phyloP scores from a whole-genome alignment of 192 early-diverging fungal species.

The Backusella luteola region DNA sequence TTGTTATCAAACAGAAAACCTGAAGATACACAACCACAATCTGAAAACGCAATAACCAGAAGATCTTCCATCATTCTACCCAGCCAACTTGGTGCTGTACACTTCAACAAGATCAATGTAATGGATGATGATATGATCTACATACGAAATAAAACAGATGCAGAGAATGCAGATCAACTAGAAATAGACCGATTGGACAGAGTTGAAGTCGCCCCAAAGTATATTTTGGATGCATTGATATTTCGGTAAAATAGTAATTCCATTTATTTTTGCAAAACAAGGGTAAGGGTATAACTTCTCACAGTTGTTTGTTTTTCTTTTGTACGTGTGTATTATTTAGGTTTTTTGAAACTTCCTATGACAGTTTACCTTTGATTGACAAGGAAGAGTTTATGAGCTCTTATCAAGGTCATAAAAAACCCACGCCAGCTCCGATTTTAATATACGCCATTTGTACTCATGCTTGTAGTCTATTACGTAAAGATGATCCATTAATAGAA shows the following conservation, averaged over 20 bases:
- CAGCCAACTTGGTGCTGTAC: not conserved
- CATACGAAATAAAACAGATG: conserved; percentile 18
- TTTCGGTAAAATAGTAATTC: not conserved
- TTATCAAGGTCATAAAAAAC: conserved; percentile 3
- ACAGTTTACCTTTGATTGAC: conserved; percentile 25
- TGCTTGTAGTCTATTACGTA: conserved; percentile 10
- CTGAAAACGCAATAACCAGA: not conserved
- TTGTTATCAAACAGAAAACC: not conserved
- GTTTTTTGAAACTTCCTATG: conserved; percentile 20
- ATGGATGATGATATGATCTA: conserved; percentile 27
- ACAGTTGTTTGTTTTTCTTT: not conserved
- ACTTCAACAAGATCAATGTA: conserved; percentile 13
- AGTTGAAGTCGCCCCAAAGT: not conserved
- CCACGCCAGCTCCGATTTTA: conserved; percentile 13
- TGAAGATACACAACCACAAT: not conserved
- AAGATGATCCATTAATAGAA: conserved; percentile 13
- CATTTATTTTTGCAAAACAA: not conserved
- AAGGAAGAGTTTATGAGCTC: conserved; percentile 15
- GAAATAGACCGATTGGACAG: not conserved
- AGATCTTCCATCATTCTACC: not conserved
- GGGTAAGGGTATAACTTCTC: not conserved
- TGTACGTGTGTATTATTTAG: not conserved
- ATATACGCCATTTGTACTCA: conserved; percentile 21
- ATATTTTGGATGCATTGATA: not conserved
- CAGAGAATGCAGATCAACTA: conserved; percentile 9